These are phyloP conservation scores for Irpex sp. DNA, from an alignment of 1,284 basidiomycete species.

Conservation along the genomic window DNA sequence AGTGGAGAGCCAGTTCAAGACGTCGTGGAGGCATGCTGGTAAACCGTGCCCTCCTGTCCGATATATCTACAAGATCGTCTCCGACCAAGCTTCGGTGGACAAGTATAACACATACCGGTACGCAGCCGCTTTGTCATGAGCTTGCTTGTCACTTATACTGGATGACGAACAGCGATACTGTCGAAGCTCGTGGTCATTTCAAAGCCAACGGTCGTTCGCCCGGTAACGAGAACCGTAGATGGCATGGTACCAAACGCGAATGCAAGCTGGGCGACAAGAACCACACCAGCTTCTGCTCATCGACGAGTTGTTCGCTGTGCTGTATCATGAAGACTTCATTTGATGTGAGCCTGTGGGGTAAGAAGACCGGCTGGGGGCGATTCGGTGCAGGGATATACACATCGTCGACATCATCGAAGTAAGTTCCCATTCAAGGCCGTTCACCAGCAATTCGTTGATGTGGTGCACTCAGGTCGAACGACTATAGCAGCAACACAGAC, in stretches of 20 bases:
- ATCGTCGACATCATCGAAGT: conserved; percentile 60
- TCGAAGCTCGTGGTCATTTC: conserved; percentile 43
- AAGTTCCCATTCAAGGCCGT: conserved; percentile 12
- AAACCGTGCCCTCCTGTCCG: conserved; percentile 50
- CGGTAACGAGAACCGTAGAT: conserved; percentile 61
- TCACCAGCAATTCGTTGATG: background rate
- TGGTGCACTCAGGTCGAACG: conserved; percentile 43
- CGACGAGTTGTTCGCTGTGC: conserved; percentile 53
- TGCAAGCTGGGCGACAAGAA: conserved; percentile 62
- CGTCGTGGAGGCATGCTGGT: conserved; percentile 59
- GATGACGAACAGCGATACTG: conserved; percentile 34
- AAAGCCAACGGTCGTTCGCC: conserved; percentile 14
- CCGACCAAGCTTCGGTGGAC: conserved; percentile 39
- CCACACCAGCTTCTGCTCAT: conserved; percentile 47
- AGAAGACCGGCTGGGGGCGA: conserved; percentile 1
- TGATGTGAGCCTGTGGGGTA: conserved; percentile 33
- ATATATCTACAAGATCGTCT: conserved; percentile 46
- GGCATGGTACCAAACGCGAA: conserved; percentile 51
- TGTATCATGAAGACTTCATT: conserved; percentile 58
- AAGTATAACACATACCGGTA: conserved; percentile 59
- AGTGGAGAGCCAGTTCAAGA: conserved; percentile 63
- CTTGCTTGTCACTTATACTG: background rate
- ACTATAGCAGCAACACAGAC: conserved; percentile 52
- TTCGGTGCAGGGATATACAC: conserved; percentile 55
- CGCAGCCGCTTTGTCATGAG: conserved; percentile 11